phyloP scores from a whole-genome alignment of 2,329 filamentous ascomycete genomes.

The Cercospora zeae-maydis region DNA sequence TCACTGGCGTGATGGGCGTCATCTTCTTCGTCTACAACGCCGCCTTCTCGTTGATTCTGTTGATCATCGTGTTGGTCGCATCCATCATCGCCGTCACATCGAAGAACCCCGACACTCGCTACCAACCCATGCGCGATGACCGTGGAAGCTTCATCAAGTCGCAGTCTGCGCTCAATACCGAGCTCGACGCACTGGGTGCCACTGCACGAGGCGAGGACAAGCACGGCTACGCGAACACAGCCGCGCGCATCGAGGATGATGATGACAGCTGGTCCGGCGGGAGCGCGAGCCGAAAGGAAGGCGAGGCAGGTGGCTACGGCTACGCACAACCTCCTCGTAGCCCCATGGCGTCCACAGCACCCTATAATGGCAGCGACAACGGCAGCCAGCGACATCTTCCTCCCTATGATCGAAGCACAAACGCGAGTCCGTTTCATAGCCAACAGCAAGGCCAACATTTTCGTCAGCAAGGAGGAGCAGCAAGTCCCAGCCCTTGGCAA shows the following conservation, averaged over 20 bases:
- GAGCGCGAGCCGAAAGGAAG: conserved; percentile 40
- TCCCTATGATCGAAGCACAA: conserved; percentile 38
- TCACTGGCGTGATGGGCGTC: conserved; percentile 83
- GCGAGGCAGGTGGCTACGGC: conserved; percentile 27
- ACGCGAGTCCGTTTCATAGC: conserved; percentile 31
- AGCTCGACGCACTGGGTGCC: conserved; percentile 83
- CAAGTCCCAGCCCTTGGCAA: conserved; percentile 61
- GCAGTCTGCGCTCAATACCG: conserved; percentile 79
- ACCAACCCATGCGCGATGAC: conserved; percentile 95
- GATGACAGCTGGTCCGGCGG: conserved; percentile 62
- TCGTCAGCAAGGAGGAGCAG: conserved; percentile 34
- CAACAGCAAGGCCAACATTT: conserved; percentile 22
- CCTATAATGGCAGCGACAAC: conserved; percentile 44
- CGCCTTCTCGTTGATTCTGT: conserved; percentile 73
- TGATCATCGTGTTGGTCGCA: conserved; percentile 76
- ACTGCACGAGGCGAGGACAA: conserved; percentile 76
- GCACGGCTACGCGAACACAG: conserved; percentile 50
- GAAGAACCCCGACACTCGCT: conserved; percentile 91
- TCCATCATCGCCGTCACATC: conserved; percentile 77
- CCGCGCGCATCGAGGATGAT: conserved; percentile 66
- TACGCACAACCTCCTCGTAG: conserved; percentile 45
- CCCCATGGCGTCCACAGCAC: conserved; percentile 46
- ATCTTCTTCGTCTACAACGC: conserved; percentile 87
- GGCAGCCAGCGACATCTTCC: conserved; percentile 40
- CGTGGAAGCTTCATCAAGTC: conserved; percentile 97